A percentile compares a stretch with the other conserved stretches of the same genome.
phyloP scores from a whole-genome alignment of 2,329 filamentous ascomycete species.

The Graphilbum ipis-grandicollis region DNA sequence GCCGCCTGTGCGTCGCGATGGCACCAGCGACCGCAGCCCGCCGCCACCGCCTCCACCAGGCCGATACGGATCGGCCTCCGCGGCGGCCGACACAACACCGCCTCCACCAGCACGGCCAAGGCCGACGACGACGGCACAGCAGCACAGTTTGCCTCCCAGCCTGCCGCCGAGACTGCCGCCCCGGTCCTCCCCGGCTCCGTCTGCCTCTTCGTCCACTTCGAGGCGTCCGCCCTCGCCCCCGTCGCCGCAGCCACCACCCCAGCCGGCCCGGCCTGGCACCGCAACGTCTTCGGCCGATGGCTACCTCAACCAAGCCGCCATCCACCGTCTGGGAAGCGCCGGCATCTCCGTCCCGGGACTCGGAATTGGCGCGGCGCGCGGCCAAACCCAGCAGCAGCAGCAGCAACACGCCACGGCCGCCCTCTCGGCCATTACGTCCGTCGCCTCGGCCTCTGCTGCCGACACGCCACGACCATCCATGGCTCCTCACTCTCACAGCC shows the following conservation, averaged over 20 bases:
- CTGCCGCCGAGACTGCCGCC: slow-evolving; percentile 59
- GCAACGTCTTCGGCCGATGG: slow-evolving; percentile 9
- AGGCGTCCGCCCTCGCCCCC: not conserved
- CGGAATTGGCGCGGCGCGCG: slow-evolving; percentile 39
- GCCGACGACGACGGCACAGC: slow-evolving; percentile 9
- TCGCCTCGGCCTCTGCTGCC: not conserved
- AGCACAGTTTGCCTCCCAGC: slow-evolving; percentile 45
- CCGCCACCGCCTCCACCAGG: slow-evolving; percentile 11
- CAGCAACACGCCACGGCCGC: not conserved
- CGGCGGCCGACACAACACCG: slow-evolving; percentile 5
- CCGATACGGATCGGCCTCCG: too few species aligned
- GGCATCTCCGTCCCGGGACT: slow-evolving; percentile 66
- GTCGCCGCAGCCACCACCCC: slow-evolving; percentile 23
- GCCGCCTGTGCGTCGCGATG: slow-evolving; percentile 42
- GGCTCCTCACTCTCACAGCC: not conserved
- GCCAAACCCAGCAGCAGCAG: slow-evolving; percentile 5
- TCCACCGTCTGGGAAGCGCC: slow-evolving; percentile 49
- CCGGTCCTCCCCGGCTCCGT: not conserved
- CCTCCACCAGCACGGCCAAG: not conserved
- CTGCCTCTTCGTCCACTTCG: not conserved
- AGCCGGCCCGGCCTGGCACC: slow-evolving; percentile 25
- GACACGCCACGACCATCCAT: slow-evolving; percentile 1
- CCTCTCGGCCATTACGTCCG: slow-evolving; percentile 3
- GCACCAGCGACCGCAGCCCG: slow-evolving; percentile 16
- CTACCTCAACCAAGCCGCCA: slow-evolving; percentile 36